phyloP scores from a whole-genome alignment of 2,329 filamentous ascomycete genomes.

The Fusarium citri region DNA sequence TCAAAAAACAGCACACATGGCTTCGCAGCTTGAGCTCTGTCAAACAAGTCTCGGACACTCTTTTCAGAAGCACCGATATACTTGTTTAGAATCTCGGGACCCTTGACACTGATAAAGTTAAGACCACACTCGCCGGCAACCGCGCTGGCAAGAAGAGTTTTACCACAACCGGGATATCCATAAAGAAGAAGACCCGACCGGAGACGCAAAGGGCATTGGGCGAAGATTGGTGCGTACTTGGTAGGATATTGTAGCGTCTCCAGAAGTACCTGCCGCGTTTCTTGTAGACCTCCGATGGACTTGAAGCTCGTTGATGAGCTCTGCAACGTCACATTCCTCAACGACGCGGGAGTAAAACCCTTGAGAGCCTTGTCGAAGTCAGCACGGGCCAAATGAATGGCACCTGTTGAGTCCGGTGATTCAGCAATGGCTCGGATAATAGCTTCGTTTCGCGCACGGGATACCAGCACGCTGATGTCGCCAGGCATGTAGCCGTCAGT shows the following conservation, averaged over 20 bases:
- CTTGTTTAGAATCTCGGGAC: constrained; percentile 98
- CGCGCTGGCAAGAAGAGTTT: constrained; percentile 93
- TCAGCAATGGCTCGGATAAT: constrained; percentile 83
- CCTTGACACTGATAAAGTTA: constrained; percentile 99
- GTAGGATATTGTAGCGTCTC: constrained; percentile 98
- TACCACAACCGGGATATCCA: constrained; percentile 95
- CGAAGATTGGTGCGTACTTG: constrained; percentile 97
- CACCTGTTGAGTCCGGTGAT: constrained; percentile 57
- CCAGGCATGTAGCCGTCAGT: constrained; percentile 99
- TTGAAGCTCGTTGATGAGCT: constrained; percentile 93
- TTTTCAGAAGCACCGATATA: constrained; percentile 99
- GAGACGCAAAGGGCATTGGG: constrained; percentile 92
- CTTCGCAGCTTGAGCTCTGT: constrained; percentile 87
- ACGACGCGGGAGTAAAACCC: constrained; percentile 93
- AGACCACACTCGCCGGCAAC: constrained; percentile 98
- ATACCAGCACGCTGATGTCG: constrained; percentile 86
- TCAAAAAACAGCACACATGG: constrained; percentile 98
- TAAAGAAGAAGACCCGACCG: constrained; percentile 94
- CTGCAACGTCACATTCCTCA: constrained; percentile 94
- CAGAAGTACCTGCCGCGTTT: constrained; percentile 89
- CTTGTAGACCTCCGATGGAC: constrained; percentile 87
- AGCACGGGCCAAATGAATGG: constrained; percentile 72
- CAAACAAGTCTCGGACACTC: constrained; percentile 93
- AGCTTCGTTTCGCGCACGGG: constrained; percentile 89
- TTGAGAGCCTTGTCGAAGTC: constrained; percentile 89